Base-by-base conservation (phyloP, 176 grass and related monocot species). In the Elymus sibiricus region DNA sequence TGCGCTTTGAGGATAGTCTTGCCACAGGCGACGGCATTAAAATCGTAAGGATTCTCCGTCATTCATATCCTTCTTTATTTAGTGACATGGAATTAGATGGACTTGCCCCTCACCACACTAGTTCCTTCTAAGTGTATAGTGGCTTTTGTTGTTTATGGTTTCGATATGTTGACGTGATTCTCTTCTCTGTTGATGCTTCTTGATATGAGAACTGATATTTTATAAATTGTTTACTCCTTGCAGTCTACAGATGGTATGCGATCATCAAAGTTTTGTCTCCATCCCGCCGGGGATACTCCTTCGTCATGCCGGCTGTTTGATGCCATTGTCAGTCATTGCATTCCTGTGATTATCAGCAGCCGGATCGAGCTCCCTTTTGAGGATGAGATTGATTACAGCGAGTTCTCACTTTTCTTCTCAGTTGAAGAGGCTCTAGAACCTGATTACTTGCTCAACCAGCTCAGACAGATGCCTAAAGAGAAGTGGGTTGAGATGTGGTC, bases 291-390 rank as follows among this genome's bases (percentile, higher is more conserved):
- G 26, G 97, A 99, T 74, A 96, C 97, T 60, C 94, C 97, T 82
- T 94, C 94, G 19, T 99, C 97, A 6, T 99, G 97, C 79, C 92
- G 92, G 51, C 69, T 96, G 37, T 99, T 99, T 86, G 94, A 99
- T 86, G 94, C 97, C 25, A 99, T 99, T 14, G 80, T 96, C 77
- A 94, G 94, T 67, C 94, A 94, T 65, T 99, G 97, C 89, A 68
- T 99, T 67, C 97, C 97, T 70, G 90, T 99, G 43, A 99, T 99
- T 59, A 84, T 99, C 16, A 99, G 94, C 46, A 95, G 90, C 62
- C 69, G 79, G 14, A 96, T 99, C 64, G 97, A 99, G 90, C 97
- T 99, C 62, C 97, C 97, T 67, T 99, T 99, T 47, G 94, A 99
- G 85, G 92, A 96, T 68, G 90, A 96, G 82, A 92, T 96, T 24